Percentiles rank a stretch among this genome's conserved stretches.
Evolutionary conservation across 768 basidiomycete genomes (phyloP).

Genomic region (Exsudoporus frostii): DNA sequence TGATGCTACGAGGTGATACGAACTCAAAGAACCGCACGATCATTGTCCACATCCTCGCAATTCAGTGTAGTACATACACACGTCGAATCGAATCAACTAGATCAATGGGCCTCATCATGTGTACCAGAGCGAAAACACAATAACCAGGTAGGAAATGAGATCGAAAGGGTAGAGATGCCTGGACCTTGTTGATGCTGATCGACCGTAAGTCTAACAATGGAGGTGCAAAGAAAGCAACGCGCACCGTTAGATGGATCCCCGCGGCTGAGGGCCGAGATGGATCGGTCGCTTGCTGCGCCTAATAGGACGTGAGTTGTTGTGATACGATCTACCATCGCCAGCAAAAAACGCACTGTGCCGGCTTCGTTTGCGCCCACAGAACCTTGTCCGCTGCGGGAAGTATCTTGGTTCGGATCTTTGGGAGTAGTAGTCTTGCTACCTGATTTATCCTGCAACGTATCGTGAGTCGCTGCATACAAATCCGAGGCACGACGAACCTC

Average conservation of each 20-base stretch:
- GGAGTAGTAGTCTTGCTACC: not conserved
- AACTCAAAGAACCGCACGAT: no score
- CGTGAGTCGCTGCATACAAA: not conserved
- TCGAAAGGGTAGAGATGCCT: not conserved
- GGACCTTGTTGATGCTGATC: not conserved
- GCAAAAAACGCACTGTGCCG: not conserved
- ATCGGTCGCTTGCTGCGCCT: not conserved
- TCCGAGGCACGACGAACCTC: not conserved
- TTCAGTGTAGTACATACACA: no score
- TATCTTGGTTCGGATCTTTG: not conserved
- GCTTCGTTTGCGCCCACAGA: accelerated
- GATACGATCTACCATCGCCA: no score
- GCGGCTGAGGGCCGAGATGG: no score
- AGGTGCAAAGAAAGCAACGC: not conserved
- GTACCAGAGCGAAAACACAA: not conserved
- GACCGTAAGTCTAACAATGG: not conserved
- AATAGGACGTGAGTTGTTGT: no score
- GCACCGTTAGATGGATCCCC: not conserved
- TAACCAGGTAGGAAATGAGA: not conserved
- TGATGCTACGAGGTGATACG: no score
- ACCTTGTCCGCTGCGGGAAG: not conserved
- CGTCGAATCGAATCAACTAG: no score
- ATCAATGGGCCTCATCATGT: no score
- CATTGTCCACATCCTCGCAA: no score
- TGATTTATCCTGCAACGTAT: not conserved